Conservation (phyloP, 176 grass and related monocot genomes). For the Zea mays region DNA sequence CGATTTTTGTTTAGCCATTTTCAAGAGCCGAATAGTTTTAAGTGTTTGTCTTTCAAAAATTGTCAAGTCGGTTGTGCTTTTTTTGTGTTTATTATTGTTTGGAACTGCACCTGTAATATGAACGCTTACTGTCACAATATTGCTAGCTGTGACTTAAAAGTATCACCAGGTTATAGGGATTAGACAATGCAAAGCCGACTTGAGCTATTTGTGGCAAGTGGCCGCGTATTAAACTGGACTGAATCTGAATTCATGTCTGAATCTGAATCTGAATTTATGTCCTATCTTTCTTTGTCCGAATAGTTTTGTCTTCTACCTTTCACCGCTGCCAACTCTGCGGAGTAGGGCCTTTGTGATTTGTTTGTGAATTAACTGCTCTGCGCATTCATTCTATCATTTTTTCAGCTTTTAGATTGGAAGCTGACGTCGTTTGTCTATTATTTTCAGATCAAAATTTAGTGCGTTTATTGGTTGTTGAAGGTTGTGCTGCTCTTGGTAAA, state of each 20-base stretch:
- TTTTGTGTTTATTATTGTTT: neutral
- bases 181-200: constrained; percentile 26
- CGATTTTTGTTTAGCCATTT: neutral
- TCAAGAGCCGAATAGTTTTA: neutral
- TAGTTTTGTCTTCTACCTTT: neutral
- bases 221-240: constrained; percentile 38
- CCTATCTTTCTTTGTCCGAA: constrained; percentile 2
- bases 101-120: neutral
- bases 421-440: no score
- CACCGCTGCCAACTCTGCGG: neutral
- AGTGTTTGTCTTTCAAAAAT: neutral
- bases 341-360: no score
- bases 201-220: constrained; percentile 32
- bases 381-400: no score
- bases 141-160: no score
- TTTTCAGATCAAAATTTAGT: no score
- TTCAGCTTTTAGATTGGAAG: no score
- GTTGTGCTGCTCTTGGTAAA: no score
- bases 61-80: neutral
- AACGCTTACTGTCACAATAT: neutral
- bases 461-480: no score
- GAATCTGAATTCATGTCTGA: constrained; percentile 27
- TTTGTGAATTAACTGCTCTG: no score
- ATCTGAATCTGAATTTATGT: constrained; percentile 36
- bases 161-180: neutral